phyloP scores from a whole-genome alignment of 2,329 filamentous ascomycete genomes.

The Xylogone sp. region DNA sequence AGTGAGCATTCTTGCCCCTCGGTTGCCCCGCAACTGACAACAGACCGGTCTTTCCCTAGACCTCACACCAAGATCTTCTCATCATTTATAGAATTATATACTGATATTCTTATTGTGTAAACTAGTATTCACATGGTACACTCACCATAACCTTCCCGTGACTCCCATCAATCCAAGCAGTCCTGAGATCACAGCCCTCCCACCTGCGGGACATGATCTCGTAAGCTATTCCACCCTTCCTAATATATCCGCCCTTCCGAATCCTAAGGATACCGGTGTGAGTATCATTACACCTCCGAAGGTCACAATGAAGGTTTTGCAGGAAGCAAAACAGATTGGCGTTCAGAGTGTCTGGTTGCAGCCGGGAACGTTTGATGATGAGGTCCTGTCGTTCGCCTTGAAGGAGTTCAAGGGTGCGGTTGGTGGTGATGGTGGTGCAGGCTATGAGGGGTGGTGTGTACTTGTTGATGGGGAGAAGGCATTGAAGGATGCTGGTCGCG shows the following conservation, averaged over 20 bases:
- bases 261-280: conserved; percentile 68
- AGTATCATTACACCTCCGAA: conserved; percentile 84
- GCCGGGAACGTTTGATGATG: conserved; percentile 81
- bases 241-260: conserved; percentile 58
- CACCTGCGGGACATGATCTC: conserved; percentile 27
- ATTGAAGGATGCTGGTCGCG: conserved; percentile 48
- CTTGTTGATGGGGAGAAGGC: conserved; percentile 76
- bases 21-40: too few relatives aligned
- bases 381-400: conserved; percentile 66
- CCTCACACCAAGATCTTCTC: neutral
- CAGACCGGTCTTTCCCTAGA: too few relatives aligned
- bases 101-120: conserved; percentile 1
- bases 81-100: conserved; percentile 3
- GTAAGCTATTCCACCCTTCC: conserved; percentile 46
- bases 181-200: conserved; percentile 58
- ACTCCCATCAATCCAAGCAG: conserved; percentile 79
- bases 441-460: conserved; percentile 80
- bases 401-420: conserved; percentile 71
- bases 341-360: conserved; percentile 82
- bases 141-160: conserved; percentile 68
- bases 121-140: conserved; percentile 87
- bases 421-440: conserved; percentile 58
- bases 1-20: conserved; percentile 44
- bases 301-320: conserved; percentile 69
- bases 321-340: conserved; percentile 72